Base-by-base conservation (phyloP, 306 rosid species). In the Oemleria cerasiformis region DNA sequence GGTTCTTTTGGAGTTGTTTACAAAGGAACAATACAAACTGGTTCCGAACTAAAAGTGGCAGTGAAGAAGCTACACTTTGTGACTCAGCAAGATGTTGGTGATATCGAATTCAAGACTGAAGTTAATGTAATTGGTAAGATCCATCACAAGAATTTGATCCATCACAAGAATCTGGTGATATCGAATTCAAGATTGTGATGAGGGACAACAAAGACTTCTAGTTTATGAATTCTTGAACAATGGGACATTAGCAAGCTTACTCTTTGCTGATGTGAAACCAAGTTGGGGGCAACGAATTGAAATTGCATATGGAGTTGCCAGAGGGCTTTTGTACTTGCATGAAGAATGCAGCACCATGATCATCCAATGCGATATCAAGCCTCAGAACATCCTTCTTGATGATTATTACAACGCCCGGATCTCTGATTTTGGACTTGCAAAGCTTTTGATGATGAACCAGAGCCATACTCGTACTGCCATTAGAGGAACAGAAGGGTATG, bases 161-260 rank as follows among this genome's bases (percentile, higher is more conserved):
- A n/a, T n/a, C n/a, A 76, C 75, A 78, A 67, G 69, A 81, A 82
- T 51, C 61, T 79, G 2, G 80, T 81, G 88, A 16, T 84, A 67
- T 25, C 2, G 30, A 25, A n/a, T n/a, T n/a, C n/a, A 1, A 25
- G 1, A 25, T 20, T 81, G 88, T 38, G 73, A 84, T 1, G 82
- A 84, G 45, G 82, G 70, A 5, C 55, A 43, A 25, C 69, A 78
- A 1, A 53, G 83, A 7, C 54, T 78, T 13, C 70, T 84, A 25
- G 85, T 84, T 7, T 84, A 78, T 51, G 81, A 84, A 74, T 78
- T 71, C 75, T 62, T 81, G 85, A 78, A 77, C 62, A 78, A 78
- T 20, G 88, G 83, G 23, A 58, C 80, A 2, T 51, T 77, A 30
- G 74, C 78, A 17, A 68, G 63, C 42, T 72, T 84, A 47, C 70